Conservation (phyloP, 345 rosid species). For the Populus deltoides region DNA sequence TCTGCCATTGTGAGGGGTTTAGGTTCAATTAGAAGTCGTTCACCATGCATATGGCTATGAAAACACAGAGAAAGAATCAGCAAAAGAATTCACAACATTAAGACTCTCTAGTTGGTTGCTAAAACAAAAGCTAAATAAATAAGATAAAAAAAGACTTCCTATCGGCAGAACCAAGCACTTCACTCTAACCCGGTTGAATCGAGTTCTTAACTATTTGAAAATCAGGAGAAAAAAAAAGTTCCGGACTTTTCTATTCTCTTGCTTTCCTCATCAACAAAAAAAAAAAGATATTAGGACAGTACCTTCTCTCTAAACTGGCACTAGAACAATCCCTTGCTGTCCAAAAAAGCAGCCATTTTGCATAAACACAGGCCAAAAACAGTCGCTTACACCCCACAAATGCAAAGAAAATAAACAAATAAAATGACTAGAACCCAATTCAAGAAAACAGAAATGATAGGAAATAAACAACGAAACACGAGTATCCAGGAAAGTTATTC, state of each 20-base stretch:
- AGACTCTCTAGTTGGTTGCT: background rate
- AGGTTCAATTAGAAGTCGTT: background rate
- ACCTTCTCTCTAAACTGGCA: background rate
- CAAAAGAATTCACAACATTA: background rate
- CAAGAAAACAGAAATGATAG: background rate
- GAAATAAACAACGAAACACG: background rate
- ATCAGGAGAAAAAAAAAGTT: background rate
- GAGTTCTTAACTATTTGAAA: background rate
- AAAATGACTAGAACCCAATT: background rate
- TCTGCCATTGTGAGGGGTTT: background rate
- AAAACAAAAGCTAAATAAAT: background rate
- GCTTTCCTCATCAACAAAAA: background rate
- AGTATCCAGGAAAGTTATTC: background rate
- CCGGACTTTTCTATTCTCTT: background rate
- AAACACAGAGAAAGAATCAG: background rate
- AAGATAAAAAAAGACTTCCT: background rate
- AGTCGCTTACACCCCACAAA: background rate
- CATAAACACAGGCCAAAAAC: slow-evolving; percentile 3
- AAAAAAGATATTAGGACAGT: background rate
- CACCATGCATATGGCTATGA: background rate
- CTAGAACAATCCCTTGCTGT: too few relatives aligned
- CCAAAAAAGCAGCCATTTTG: background rate
- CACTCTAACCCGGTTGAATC: background rate
- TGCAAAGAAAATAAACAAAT: background rate
- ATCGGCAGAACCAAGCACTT: background rate